Percentiles rank a stretch among this genome's conserved stretches.
phyloP scores from a whole-genome alignment of 225 moss, liverwort and hornwort genomes.

The Thuidium tamariscinum region DNA sequence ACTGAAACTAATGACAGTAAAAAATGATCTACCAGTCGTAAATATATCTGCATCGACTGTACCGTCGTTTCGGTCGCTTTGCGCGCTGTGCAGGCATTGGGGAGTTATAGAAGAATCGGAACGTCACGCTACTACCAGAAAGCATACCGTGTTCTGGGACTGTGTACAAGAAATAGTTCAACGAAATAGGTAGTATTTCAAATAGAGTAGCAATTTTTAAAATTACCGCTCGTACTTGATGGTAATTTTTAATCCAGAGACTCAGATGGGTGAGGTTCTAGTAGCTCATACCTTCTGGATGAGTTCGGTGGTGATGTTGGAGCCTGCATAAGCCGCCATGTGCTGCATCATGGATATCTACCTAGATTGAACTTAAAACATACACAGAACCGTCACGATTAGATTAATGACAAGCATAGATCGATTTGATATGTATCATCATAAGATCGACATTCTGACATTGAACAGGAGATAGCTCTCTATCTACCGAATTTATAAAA shows the following conservation, averaged over 20 bases:
- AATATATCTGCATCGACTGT: neutral
- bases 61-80: neutral
- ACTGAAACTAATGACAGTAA: too few relatives aligned
- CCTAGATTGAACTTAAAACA: neutral
- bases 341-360: conserved; percentile 32
- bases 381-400: neutral
- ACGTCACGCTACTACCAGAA: neutral
- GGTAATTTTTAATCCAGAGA: neutral
- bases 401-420: neutral
- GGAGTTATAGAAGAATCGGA: neutral
- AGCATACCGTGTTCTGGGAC: neutral
- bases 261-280: neutral
- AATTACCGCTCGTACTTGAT: neutral
- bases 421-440: neutral
- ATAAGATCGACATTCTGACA: neutral
- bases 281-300: conserved; percentile 26
- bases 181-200: neutral
- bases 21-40: neutral
- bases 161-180: neutral
- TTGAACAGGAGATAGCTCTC: neutral
- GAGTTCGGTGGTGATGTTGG: conserved; percentile 55
- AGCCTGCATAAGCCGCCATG: conserved; percentile 33
- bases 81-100: neutral
- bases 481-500: neutral
- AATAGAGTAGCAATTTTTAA: too few relatives aligned